Evolutionary conservation across 495 filamentous ascomycete genomes (phyloP).

Genomic region (Clavariopsis aquatica): DNA sequence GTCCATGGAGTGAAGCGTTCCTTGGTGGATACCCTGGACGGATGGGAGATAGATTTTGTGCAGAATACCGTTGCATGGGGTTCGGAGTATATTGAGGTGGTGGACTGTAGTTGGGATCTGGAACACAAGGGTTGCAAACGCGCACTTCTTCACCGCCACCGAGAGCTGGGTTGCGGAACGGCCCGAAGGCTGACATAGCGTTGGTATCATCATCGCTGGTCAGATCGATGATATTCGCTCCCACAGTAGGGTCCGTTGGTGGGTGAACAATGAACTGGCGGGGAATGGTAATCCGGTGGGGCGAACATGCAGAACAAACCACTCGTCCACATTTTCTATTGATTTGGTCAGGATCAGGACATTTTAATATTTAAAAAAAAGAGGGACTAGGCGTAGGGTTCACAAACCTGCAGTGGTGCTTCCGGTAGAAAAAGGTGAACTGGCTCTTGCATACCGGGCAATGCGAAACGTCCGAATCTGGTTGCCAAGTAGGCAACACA

Average conservation of each 20-base stretch:
- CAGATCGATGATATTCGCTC: slow-evolving; percentile 47
- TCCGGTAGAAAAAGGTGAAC: slow-evolving; percentile 35
- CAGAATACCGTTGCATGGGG: background rate
- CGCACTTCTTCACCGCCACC: slow-evolving; percentile 84
- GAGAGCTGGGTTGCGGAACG: slow-evolving; percentile 53
- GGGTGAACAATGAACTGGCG: slow-evolving; percentile 90
- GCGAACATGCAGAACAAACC: slow-evolving; percentile 87
- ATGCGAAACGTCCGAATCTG: slow-evolving; percentile 31
- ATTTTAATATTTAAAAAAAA: too few relatives aligned
- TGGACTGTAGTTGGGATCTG: slow-evolving; percentile 81
- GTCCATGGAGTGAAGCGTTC: background rate
- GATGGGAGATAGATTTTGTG: background rate
- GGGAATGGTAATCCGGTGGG: slow-evolving; percentile 92
- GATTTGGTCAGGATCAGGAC: slow-evolving; percentile 26
- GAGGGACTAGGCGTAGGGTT: background rate
- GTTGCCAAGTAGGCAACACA: slow-evolving; percentile 35
- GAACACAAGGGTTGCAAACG: slow-evolving; percentile 92
- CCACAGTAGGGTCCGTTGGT: slow-evolving; percentile 47
- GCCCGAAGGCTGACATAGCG: slow-evolving; percentile 11
- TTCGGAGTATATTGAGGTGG: slow-evolving; percentile 29
- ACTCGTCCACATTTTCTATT: slow-evolving; percentile 89
- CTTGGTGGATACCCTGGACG: background rate
- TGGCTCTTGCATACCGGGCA: slow-evolving; percentile 32
- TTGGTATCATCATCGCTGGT: slow-evolving; percentile 38
- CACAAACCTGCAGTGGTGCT: slow-evolving; percentile 39